Percentiles rank a stretch among this genome's conserved stretches.
Evolutionary conservation across 768 basidiomycete genomes (phyloP).

Genomic region (Termitomyces sp.): DNA sequence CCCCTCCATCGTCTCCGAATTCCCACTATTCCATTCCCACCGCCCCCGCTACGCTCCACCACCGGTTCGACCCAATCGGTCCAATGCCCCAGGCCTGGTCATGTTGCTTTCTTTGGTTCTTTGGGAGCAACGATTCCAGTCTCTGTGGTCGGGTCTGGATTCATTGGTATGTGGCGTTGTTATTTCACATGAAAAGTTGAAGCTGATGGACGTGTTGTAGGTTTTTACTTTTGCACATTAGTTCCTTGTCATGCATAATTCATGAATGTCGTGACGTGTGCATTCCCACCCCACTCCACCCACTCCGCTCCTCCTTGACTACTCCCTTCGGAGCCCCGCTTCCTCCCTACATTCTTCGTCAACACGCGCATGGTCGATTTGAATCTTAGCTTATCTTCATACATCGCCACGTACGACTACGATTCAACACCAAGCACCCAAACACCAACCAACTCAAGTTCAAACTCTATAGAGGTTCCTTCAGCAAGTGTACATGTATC

Average conservation of each 20-base stretch:
- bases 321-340: too few relatives aligned
- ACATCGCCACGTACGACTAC: not conserved
- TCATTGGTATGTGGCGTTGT: not conserved
- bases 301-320: not conserved
- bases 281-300: not conserved
- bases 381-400: too few relatives aligned
- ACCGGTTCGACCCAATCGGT: not conserved
- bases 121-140: not conserved
- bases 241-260: not conserved
- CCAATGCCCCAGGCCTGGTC: not conserved
- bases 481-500: not conserved
- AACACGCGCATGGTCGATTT: not conserved
- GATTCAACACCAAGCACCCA: not conserved
- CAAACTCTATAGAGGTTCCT: not conserved
- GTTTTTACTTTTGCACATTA: not conserved
- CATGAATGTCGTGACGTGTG: not conserved
- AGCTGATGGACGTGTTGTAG: not conserved
- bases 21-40: not conserved
- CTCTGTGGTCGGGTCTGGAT: not conserved
- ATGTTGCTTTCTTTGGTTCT: not conserved
- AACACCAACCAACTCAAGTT: not conserved
- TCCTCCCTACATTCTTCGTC: not conserved
- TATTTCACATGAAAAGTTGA: too few relatives aligned
- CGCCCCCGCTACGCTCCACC: not conserved
- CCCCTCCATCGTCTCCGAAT: not conserved